Base-by-base conservation (phyloP, 352 stramenopile genomes). In the Pythium rishiriense region DNA sequence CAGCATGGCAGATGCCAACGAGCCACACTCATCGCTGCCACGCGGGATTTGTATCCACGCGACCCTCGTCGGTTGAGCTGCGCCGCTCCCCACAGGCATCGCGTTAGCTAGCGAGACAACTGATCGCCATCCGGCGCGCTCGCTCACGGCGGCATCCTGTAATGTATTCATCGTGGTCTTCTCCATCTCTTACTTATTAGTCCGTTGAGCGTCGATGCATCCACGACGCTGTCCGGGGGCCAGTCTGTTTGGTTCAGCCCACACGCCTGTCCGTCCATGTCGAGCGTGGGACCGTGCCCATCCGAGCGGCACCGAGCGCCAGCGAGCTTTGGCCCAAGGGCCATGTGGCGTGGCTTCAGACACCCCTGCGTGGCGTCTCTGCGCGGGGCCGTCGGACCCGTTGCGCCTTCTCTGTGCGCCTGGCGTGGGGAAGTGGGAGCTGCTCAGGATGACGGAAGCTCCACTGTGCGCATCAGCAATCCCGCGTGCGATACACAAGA, bases 301-400 rank as follows among this genome's bases (percentile, higher is more conserved):
- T 51, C 45, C 25, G 21, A 10, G 24, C 19, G 26, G 31, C 49
- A 33, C 19, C 22, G 4, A 21, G 0, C 11, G 10, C 28, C 46
- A 37, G 46, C 46, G 12, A 37, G 33, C 46, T 25, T n/a, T 37
- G 24, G 46, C 33, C n/a, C 19, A 56, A 17, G 41, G 37, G 54
- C 54, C 54, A 62, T 62, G 54, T 62, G 54, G 54, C 54, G 41
- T 22, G 24, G 19, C 10, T 17, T 51, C 54, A 42, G 41, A 11
- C 29, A 52, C n/a, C 54, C 42, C 41, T 62, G 54, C 39, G 54
- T 62, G 26, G 24, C 15, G 54, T 50, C 26, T 62, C 50, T 62
- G 54, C 15, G 21, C 54, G 25, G 3, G 14, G 0, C 46, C 7
- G 3, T 7, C 14, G 37, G 37, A 43, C 37, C 14, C 37, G 9